These are phyloP conservation scores for Hymenoscyphus scutula DNA, from an alignment of 2,329 filamentous ascomycete genomes.

Conservation along the genomic window DNA sequence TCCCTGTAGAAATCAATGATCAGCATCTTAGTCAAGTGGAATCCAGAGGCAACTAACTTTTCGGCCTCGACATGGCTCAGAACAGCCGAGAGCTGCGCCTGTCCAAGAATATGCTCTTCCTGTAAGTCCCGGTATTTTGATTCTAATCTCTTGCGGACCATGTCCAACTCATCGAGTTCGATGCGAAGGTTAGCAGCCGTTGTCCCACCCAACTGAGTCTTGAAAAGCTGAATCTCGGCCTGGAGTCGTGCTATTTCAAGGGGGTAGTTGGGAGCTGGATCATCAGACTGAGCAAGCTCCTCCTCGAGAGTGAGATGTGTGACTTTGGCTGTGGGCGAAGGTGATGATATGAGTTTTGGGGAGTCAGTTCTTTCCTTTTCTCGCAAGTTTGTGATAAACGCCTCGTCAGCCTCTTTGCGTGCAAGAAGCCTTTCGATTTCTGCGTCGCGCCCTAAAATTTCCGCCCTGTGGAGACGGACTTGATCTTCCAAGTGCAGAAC, in stretches of 20 bases:
- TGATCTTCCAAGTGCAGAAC: slow-evolving; percentile 39
- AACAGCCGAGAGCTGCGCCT: slow-evolving; percentile 57
- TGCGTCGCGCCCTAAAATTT: slow-evolving; percentile 36
- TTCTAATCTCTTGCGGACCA: slow-evolving; percentile 51
- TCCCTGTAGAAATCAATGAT: slow-evolving; percentile 49
- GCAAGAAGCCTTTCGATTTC: slow-evolving; percentile 36
- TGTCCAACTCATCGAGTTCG: slow-evolving; percentile 55
- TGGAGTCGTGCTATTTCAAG: slow-evolving; percentile 57
- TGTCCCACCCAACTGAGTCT: slow-evolving; percentile 52
- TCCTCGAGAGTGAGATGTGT: slow-evolving; percentile 52
- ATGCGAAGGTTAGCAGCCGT: slow-evolving; percentile 54
- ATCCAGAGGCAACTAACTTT: slow-evolving; percentile 50
- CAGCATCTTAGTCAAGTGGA: slow-evolving; percentile 41
- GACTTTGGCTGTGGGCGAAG: slow-evolving; percentile 19
- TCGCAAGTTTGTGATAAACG: slow-evolving; percentile 52
- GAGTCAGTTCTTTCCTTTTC: slow-evolving; percentile 44
- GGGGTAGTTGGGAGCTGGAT: slow-evolving; percentile 44
- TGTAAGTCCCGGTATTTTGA: slow-evolving; percentile 55
- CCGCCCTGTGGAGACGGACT: slow-evolving; percentile 47
- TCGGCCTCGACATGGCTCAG: slow-evolving; percentile 51
- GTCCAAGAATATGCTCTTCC: slow-evolving; percentile 55
- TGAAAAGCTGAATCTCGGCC: slow-evolving; percentile 59
- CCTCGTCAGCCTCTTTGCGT: slow-evolving; percentile 45
- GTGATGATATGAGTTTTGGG: slow-evolving; percentile 19
- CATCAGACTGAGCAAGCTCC: slow-evolving; percentile 48